Evolutionary conservation across 306 rosid species (phyloP), one percentile per base, ranked within the genome.

Genomic region (Quercus aquifolioides): DNA sequence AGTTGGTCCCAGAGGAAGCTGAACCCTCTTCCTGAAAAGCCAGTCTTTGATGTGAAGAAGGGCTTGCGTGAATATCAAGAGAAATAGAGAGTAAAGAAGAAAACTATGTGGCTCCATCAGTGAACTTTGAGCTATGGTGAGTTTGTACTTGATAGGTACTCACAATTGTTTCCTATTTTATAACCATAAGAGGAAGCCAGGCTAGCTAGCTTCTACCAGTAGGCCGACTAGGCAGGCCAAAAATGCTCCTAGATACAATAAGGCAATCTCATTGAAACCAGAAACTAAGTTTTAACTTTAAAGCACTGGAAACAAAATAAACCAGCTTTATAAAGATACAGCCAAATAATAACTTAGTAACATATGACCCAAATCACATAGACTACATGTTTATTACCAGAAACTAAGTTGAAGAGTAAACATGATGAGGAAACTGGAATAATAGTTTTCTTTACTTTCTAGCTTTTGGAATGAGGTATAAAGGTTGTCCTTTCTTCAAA

Each of bases 401-500:
- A 62, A 31, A 33, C 35, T 17, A 60, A 60, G 67, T 25, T 13
- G 20, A 19, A 18, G 20, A 56, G 60, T 2, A 6, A 63, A 17
- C 35, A 33, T 33, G 35, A 33, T 33, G 13, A 8, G 38, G n/a
- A 63, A 31, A 23, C 38, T 11, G 35, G 38, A 63, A 21, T 63
- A 4, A 63, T 30, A 33, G 35, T 33, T 33, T 33, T 33, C 35
- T 33, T 31, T 31, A 4, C 5, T 4, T 33, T 33, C 35, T 33
- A 33, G 5, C 35, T 33, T 33, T 33, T 33, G 35, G 82, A 31
- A 80, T 62, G 9, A 80, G 55, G 26, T 31, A 2, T 3, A 80
- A 55, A 30, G 88, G 77, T 14, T 74, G 10, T 56, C 73, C 69
- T 51, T 63, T 85, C 13, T 23, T 11, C 82, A 77, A 20, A 0